phyloP scores from a whole-genome alignment of 352 stramenopile genomes.

The Globisporangium sylvaticum region DNA sequence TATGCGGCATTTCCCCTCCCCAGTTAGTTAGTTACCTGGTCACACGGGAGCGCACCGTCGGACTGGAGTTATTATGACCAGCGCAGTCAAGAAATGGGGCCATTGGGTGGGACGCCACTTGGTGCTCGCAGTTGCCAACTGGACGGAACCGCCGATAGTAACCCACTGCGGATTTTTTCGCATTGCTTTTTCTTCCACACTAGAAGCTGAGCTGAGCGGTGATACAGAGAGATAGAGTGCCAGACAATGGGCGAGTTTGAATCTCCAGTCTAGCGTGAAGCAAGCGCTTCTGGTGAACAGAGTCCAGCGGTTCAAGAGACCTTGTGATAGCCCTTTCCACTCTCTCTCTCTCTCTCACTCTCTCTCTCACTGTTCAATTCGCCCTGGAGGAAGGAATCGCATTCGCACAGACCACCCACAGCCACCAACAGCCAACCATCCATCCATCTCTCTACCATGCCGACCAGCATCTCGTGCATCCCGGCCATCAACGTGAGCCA shows the following conservation, averaged over 20 bases:
- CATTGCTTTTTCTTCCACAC: background rate
- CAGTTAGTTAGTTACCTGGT: background rate
- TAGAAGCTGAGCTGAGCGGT: too few species aligned
- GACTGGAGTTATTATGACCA: background rate
- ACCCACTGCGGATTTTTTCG: constrained; percentile 2
- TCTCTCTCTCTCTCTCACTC: background rate
- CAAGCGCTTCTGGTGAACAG: background rate
- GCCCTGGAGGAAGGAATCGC: background rate
- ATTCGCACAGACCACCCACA: background rate
- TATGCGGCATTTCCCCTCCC: background rate
- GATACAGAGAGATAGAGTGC: background rate
- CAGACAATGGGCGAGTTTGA: background rate
- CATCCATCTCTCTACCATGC: background rate
- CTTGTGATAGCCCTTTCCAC: background rate
- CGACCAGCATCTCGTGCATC: constrained; percentile 4
- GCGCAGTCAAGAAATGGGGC: background rate
- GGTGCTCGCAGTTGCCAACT: constrained; percentile 8
- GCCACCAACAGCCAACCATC: background rate
- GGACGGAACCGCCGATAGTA: background rate
- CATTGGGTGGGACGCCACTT: background rate
- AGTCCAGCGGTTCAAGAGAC: background rate
- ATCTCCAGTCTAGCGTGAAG: background rate
- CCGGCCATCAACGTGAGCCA: constrained; percentile 6
- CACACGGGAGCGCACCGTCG: background rate
- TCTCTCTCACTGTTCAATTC: constrained; percentile 4